Conservation (phyloP, 2,329 filamentous ascomycete genomes). For the Aspergillus arachidicola region DNA sequence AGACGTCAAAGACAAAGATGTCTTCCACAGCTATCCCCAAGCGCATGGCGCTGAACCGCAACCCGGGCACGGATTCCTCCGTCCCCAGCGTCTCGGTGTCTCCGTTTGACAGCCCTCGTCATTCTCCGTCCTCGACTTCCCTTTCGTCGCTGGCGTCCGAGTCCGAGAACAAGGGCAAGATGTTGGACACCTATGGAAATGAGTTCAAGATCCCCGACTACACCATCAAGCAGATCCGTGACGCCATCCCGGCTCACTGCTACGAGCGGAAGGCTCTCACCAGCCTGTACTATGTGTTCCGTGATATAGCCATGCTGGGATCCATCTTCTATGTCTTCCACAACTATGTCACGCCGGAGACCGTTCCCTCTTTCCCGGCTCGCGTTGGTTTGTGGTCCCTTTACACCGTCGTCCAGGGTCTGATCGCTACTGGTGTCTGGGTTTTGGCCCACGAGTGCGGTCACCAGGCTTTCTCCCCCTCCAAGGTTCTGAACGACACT, state of each 20-base stretch:
- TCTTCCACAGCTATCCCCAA: conserved; percentile 54
- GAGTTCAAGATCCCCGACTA: conserved; percentile 91
- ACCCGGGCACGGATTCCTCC: conserved; percentile 58
- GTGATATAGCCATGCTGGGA: conserved; percentile 73
- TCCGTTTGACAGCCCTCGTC: conserved; percentile 61
- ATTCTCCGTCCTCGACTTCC: conserved; percentile 81
- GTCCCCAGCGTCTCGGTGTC: conserved; percentile 55
- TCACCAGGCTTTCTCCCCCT: conserved; percentile 94
- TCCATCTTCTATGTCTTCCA: conserved; percentile 85
- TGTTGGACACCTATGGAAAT: conserved; percentile 93
- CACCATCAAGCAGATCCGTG: conserved; percentile 95
- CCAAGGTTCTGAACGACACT: conserved; percentile 84
- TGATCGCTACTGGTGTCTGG: conserved; percentile 94
- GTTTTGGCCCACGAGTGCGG: conserved; percentile 97
- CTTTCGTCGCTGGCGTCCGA: conserved; percentile 84
- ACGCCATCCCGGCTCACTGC: conserved; percentile 97
- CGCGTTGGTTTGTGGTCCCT: conserved; percentile 68
- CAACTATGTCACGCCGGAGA: conserved; percentile 84
- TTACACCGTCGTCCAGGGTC: conserved; percentile 81
- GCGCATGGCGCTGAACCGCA: conserved; percentile 54
- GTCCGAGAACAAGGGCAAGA: conserved; percentile 59
- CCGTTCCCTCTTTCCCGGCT: conserved; percentile 68
- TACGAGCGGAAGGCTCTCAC: conserved; percentile 79
- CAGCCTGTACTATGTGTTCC: conserved; percentile 79
- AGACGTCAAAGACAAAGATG: conserved; percentile 34